phyloP scores from a whole-genome alignment of 2,329 filamentous ascomycete genomes.

The Xylaria sp. region DNA sequence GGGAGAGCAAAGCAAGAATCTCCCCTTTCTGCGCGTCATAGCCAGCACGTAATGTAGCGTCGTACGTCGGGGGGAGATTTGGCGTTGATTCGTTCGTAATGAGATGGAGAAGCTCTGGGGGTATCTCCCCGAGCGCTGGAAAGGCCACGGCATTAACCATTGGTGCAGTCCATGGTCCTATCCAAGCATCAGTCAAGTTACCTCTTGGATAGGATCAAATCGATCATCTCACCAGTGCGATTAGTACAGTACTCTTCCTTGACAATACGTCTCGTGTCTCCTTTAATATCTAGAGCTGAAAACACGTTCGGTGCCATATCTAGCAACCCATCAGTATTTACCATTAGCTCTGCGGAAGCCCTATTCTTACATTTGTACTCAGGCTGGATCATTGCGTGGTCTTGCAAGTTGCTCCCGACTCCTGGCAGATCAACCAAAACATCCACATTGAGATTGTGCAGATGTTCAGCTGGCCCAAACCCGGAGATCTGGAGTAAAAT shows the following conservation, averaged over 20 bases:
- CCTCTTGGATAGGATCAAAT: background rate
- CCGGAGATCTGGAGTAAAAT: slow-evolving; percentile 51
- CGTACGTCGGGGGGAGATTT: slow-evolving; percentile 43
- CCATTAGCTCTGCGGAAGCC: background rate
- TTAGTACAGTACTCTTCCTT: slow-evolving; percentile 44
- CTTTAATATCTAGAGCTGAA: slow-evolving; percentile 45
- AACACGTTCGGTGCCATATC: slow-evolving; percentile 45
- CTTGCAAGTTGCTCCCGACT: slow-evolving; percentile 51
- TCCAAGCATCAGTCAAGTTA: slow-evolving; percentile 24
- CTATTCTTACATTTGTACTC: slow-evolving; percentile 43
- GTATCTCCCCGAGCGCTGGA: slow-evolving; percentile 42
- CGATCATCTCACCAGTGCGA: slow-evolving; percentile 41
- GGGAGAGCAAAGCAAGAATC: slow-evolving; percentile 42
- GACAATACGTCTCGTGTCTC: slow-evolving; percentile 39
- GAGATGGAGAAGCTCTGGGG: slow-evolving; percentile 33
- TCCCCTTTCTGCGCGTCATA: slow-evolving; percentile 43
- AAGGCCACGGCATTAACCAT: slow-evolving; percentile 49
- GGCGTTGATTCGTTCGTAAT: slow-evolving; percentile 25
- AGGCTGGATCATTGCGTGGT: slow-evolving; percentile 49
- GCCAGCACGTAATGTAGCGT: slow-evolving; percentile 43
- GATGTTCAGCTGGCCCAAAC: slow-evolving; percentile 48
- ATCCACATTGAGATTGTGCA: slow-evolving; percentile 46
- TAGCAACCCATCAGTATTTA: slow-evolving; percentile 24
- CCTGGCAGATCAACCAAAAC: slow-evolving; percentile 50
- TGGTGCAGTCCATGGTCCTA: slow-evolving; percentile 47